Evolutionary conservation across 2,329 filamentous ascomycete species (phyloP), one percentile per base, ranked within the genome.

Genomic region (Talaromyces sp.): DNA sequence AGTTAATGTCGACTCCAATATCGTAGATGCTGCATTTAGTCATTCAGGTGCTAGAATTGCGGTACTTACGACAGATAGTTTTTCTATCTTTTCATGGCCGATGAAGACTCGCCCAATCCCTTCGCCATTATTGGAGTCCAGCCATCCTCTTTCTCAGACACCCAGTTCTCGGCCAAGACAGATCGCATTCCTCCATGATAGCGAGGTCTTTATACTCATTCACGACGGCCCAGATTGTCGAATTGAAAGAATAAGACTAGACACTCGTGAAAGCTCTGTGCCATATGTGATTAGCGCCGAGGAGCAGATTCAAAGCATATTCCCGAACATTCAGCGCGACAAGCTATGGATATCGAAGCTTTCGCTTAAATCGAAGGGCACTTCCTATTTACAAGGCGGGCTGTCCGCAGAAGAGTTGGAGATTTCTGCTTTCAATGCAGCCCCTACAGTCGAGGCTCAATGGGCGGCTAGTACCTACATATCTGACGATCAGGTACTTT

Each of bases 21-120:
- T 87, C 2, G 79, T 91, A 19, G 93, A 97, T 78, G 87, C 95
- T 60, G 87, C 89, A 0, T 88, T 97, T 69, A 90, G 87, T 59
- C 82, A 82, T 14, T 83, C 84, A 57, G 88, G 89, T 58, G 84
- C 83, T 1, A 82, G 83, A 8, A 84, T 98, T 73, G 92, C 88
- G 3, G 85, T 96, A 9, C 81, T 97, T 22, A 90, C 93, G 70
- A 82, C 85, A 33, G 74, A 79, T 16, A 86, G 86, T 1, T 80
- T 97, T 27, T 85, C 89, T 35, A 67, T 96, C 0, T 96, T 90
- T 72, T 78, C 86, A 13, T 92, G 92, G 83, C 85, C 89, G 33
- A 81, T 87, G 60, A 84, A 85, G 63, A 74, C 69, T 47, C 70
- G 70, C 24, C 75, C 77, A n/a, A 70, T 77, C 43, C 72, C 73